Conservation (phyloP, 2,329 filamentous ascomycete genomes). For the Colletotrichum cordylinicola region DNA sequence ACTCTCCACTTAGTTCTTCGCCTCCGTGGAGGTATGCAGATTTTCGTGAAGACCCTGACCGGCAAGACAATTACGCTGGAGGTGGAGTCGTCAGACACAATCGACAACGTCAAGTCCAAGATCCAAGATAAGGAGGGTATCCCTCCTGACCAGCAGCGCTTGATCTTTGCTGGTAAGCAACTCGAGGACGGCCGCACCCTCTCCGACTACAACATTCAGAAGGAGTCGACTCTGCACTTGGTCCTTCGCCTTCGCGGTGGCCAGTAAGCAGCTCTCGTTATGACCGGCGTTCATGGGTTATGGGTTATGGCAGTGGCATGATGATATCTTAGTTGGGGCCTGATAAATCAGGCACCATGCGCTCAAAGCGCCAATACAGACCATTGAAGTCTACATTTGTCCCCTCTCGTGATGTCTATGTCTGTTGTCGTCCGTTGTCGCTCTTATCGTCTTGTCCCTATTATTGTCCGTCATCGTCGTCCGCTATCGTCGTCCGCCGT, state of each 20-base stretch:
- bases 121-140: constrained; percentile 95
- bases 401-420: not conserved
- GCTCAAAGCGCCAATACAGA: constrained; percentile 23
- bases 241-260: constrained; percentile 88
- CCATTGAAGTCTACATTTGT: not conserved
- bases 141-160: constrained; percentile 90
- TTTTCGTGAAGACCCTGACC: constrained; percentile 86
- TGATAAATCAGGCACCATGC: constrained; percentile 1
- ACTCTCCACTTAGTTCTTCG: constrained; percentile 87
- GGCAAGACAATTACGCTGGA: constrained; percentile 96
- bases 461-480: not conserved
- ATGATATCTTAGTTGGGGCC: constrained; percentile 17
- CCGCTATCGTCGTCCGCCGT: not conserved
- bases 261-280: constrained; percentile 19
- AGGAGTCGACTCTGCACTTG: constrained; percentile 81
- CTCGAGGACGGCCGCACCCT: constrained; percentile 91
- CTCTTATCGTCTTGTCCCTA: not conserved
- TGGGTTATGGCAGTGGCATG: constrained; percentile 25
- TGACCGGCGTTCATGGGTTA: constrained; percentile 1
- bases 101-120: constrained; percentile 94
- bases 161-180: constrained; percentile 95
- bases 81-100: constrained; percentile 88
- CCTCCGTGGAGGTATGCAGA: constrained; percentile 89
- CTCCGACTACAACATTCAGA: constrained; percentile 96
- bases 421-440: not conserved